Evolutionary conservation across 2,329 filamentous ascomycete species (phyloP).

Genomic region (Apiospora hydei): DNA sequence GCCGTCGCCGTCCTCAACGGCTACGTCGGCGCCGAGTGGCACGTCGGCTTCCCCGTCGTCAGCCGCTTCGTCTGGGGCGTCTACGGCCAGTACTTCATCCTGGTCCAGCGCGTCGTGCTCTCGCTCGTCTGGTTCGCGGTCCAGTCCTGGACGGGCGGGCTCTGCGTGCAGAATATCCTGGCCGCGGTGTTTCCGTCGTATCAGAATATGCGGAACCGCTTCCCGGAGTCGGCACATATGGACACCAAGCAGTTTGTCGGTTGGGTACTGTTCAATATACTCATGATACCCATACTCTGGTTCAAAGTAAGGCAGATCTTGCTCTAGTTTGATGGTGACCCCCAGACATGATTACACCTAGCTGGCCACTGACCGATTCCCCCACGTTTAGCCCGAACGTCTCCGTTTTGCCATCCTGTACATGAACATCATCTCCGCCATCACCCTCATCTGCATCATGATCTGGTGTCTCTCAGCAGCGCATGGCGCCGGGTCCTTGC

Average conservation of each 20-base stretch:
- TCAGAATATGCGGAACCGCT: not conserved
- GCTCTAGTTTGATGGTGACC: not conserved
- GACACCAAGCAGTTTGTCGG: conserved; percentile 8
- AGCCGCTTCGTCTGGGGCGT: conserved; percentile 13
- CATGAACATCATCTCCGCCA: conserved; percentile 5
- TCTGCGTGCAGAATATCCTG: conserved; percentile 6
- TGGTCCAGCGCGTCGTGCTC: conserved; percentile 15
- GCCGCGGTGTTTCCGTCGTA: not conserved
- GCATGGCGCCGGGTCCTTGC: not conserved
- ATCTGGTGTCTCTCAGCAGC: conserved; percentile 1
- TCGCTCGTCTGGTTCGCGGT: conserved; percentile 18
- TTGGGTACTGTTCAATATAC: not conserved
- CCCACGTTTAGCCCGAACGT: not conserved
- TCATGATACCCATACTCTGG: conserved; percentile 11
- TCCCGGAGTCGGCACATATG: conserved; percentile 11
- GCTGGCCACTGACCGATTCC: not conserved
- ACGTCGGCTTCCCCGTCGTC: conserved; percentile 88
- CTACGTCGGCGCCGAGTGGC: conserved; percentile 84
- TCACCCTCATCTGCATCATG: conserved; percentile 12
- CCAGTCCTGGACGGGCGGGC: conserved; percentile 15
- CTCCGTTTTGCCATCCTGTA: not conserved
- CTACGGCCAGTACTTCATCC: conserved; percentile 4
- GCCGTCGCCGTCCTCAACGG: conserved; percentile 48
- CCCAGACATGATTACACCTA: not conserved
- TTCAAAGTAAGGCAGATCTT: not conserved